Percentiles rank a stretch among this genome's conserved stretches.
These are phyloP conservation scores for Russula griseocarnosa DNA, from an alignment of 768 basidiomycete species.

Conservation along the genomic window DNA sequence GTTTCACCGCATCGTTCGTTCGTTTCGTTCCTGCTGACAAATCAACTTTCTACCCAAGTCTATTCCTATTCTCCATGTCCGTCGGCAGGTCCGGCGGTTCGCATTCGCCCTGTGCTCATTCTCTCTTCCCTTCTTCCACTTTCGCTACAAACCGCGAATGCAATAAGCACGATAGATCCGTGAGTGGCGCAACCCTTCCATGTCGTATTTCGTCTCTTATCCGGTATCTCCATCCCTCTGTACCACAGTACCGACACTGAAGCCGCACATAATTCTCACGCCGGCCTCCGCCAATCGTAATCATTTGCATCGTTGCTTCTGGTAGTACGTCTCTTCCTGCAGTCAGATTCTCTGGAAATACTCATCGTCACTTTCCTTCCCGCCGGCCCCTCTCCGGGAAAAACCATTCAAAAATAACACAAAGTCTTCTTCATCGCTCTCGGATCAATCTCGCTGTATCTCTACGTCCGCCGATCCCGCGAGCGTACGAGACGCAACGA, in stretches of 20 bases:
- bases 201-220: not conserved
- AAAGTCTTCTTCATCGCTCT: not conserved
- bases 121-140: not conserved
- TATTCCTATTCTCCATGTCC: constrained; percentile 1
- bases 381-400: not conserved
- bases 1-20: not conserved
- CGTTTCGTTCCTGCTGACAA: not conserved
- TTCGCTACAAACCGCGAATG: not conserved
- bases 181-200: not conserved
- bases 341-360: fast-evolving
- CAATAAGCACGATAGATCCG: not conserved
- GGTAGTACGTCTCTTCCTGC: not conserved
- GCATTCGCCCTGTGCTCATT: not conserved
- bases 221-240: not conserved
- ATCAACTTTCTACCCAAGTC: not conserved
- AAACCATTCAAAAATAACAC: not conserved
- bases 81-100: not conserved
- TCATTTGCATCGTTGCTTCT: not conserved
- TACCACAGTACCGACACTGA: not conserved
- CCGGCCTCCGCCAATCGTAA: not conserved
- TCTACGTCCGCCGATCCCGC: not conserved
- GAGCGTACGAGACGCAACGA: not conserved
- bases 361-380: not conserved
- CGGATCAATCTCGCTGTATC: not conserved
- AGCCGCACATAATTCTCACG: no score